Conservation (phyloP, 768 basidiomycete genomes). For the Candolleomyces aberdarensis region DNA sequence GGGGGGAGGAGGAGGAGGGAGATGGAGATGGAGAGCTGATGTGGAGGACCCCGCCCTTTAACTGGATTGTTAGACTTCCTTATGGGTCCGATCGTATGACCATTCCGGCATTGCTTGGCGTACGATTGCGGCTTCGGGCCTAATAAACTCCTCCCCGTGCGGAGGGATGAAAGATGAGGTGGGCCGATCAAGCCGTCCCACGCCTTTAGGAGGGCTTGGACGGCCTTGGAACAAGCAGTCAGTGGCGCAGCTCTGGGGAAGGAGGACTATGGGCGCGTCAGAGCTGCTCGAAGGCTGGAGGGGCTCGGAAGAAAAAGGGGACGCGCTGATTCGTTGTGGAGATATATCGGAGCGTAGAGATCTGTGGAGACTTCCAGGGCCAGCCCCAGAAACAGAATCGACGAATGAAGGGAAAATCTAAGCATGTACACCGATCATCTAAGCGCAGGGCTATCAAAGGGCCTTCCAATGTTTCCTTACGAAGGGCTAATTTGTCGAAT, state of each 20-base stretch:
- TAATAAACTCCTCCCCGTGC: neutral
- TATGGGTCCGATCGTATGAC: conserved; percentile 19
- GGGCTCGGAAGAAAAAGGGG: no score
- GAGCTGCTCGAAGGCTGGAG: no score
- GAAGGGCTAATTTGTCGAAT: no score
- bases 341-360: neutral
- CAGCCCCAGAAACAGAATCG: neutral
- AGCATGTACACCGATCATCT: no score
- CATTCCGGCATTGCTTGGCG: conserved; percentile 18
- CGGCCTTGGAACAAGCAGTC: neutral
- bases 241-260: no score
- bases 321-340: no score
- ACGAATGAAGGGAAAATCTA: no score
- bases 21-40: conserved; percentile 11
- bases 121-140: conserved; percentile 1
- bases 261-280: no score
- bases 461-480: no score
- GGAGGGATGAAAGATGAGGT: neutral
- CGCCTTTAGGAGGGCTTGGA: neutral
- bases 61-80: conserved; percentile 13
- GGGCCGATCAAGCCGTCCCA: neutral
- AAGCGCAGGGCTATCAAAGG: no score
- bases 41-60: conserved; percentile 13
- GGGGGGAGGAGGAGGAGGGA: conserved; percentile 14
- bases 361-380: conserved; percentile 1